Evolutionary conservation across 2,329 filamentous ascomycete genomes (phyloP), one percentile per base, ranked within the genome.

Genomic region (Sporothrix inflata): DNA sequence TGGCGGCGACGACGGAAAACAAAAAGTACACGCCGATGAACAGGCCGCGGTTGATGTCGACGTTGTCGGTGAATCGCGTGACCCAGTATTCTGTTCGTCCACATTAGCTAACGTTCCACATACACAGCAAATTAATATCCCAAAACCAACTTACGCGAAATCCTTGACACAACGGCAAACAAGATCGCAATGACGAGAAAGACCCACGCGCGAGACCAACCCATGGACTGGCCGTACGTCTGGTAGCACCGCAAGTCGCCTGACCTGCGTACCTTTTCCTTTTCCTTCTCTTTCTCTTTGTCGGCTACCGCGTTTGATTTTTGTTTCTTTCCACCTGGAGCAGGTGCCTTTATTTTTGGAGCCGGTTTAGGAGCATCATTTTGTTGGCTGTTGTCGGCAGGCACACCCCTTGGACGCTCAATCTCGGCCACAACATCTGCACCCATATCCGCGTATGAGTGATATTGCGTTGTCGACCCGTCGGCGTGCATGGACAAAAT

Each of bases 11-110:
- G 27, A 67, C 42, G 6, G 63, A 40, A 11, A 67, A 51, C 45
- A 51, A 49, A 34, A 67, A 67, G 42, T 67, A 67, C 11, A 67
- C 16, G 42, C 63, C 63, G 45, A 67, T 67, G 19, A 67, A 67
- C 3, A 49, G 24, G 40, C 63, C 63, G 5, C 63, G 63, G 42
- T 67, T 51, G 24, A 67, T 67, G 21, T n/a, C 24, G 24, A 51
- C 42, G 11, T 67, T 67, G 42, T 67, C 63, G 4, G 63, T 67
- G 45, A 67, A 67, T 7, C 40, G 42, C 1, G 63, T 67, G 14
- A 67, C 63, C 63, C 63, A 67, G 40, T 42, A 40, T 42, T 67
- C 63, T 67, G 55, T 60, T 34, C 30, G 6, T 3, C 3, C 55
- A 9, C 55, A 40, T 67, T 34, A 42, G 45, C 11, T 34, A 2